Base-by-base conservation (phyloP, 768 basidiomycete species). In the Daedalea quercina region DNA sequence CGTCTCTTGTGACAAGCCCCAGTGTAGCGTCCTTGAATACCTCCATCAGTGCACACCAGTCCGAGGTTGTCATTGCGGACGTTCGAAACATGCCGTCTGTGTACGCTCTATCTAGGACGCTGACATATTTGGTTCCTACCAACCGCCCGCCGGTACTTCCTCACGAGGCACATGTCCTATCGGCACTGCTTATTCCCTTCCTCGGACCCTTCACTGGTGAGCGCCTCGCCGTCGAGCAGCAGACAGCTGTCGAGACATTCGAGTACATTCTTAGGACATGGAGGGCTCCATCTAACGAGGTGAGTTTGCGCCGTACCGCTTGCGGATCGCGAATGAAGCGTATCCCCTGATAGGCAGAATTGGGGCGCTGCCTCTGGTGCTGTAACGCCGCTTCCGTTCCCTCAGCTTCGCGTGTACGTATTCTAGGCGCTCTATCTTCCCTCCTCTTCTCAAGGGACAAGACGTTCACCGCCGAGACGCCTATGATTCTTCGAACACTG, bases 281-380 rank as follows among this genome's bases (percentile, higher is more conserved):
- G 85, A 67, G 57, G 31, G 67, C 73, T 3, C 67, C 66, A n/a
- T 76, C 72, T 1, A 55, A 74, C 48, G 81, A 86, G 72, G 86
- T 86, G 26, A 54, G 73, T 19, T 19, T 44, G 44, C n/a, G 31
- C 25, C 9, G 9, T 35, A 19, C 37, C 45, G 12, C 44, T 13
- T 53, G 54, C 12, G 51, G 28, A 44, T 47, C 33, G 20, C 46
- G 46, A 28, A 57, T 72, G 11, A 31, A 17, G 20, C 26, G 11
- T 25, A 24, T 25, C 9, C n/a, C 11, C 3, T 41, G 4, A 23
- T 62, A 76, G 58, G 70, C 67, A 22, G 77, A 75, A 50, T 69
- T 84, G 9, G 80, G 81, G 54, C 79, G 87, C 23, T 80, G 76
- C 58, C 56, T 84, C 26, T 90, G 87, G 87, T 88, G 85, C 61